phyloP scores from a whole-genome alignment of 1,284 basidiomycete species.

The Irpex sp. region DNA sequence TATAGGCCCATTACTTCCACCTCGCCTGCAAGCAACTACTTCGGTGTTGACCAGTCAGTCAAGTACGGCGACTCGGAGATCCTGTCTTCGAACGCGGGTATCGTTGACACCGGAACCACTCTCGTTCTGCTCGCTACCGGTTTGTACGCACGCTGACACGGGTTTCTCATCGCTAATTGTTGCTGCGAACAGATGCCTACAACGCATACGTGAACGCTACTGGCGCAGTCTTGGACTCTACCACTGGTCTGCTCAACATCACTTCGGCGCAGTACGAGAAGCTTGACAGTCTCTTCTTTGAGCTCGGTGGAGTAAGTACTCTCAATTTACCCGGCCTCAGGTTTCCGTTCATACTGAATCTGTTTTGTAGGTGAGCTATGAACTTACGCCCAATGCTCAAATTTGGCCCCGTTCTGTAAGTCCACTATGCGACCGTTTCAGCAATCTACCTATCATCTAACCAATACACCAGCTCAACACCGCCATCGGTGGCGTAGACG shows the following conservation, averaged over 20 bases:
- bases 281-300: conserved; percentile 41
- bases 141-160: conserved; percentile 10
- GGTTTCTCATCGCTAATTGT: background rate
- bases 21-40: conserved; percentile 47
- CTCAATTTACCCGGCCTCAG: background rate
- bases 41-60: conserved; percentile 61
- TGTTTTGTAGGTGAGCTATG: background rate
- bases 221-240: conserved; percentile 32
- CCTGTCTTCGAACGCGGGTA: conserved; percentile 47
- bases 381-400: conserved; percentile 12
- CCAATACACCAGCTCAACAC: conserved; percentile 23
- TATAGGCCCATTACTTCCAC: conserved; percentile 43
- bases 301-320: conserved; percentile 26
- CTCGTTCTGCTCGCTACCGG: conserved; percentile 35
- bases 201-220: conserved; percentile 31
- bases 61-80: conserved; percentile 46
- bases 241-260: conserved; percentile 38
- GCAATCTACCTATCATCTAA: background rate
- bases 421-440: background rate
- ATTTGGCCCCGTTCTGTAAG: conserved; percentile 19
- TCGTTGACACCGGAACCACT: conserved; percentile 57
- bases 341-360: background rate
- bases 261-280: conserved; percentile 31
- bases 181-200: conserved; percentile 26
- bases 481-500: conserved; percentile 23